These are phyloP conservation scores for Trichoderma endophyticum DNA, from an alignment of 2,329 filamentous ascomycete genomes.

Conservation along the genomic window DNA sequence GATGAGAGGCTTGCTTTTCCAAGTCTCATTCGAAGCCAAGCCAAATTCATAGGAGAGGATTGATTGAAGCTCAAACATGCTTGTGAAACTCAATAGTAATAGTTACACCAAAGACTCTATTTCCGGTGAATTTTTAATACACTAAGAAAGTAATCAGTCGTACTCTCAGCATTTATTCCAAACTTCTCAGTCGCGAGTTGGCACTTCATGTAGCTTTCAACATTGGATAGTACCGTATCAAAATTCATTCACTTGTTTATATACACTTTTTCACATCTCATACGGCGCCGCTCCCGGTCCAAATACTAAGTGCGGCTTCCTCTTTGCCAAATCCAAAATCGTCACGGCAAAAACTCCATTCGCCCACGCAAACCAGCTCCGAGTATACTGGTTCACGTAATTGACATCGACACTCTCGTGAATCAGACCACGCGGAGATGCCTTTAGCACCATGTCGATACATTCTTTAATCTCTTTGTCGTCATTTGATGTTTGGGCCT, in stretches of 20 bases:
- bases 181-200: not conserved
- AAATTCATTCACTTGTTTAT: not conserved
- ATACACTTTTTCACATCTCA: slow-evolving; percentile 38
- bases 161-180: not conserved
- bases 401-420: slow-evolving; percentile 93
- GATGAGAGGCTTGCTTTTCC: not conserved
- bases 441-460: slow-evolving; percentile 70
- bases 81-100: not conserved
- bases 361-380: slow-evolving; percentile 97
- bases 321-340: slow-evolving; percentile 80
- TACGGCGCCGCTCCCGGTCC: slow-evolving; percentile 61
- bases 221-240: no score
- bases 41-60: not conserved
- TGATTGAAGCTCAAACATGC: not conserved
- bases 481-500: slow-evolving; percentile 82
- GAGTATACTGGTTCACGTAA: slow-evolving; percentile 62
- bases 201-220: not conserved
- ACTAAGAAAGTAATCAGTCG: not conserved
- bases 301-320: slow-evolving; percentile 87
- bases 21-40: not conserved
- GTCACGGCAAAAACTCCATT: slow-evolving; percentile 95
- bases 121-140: not conserved
- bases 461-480: slow-evolving; percentile 77
- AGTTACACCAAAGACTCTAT: not conserved
- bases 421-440: slow-evolving; percentile 73